Evolutionary conservation across 441 rosid species (phyloP).

Genomic region (Populus hybrid): DNA sequence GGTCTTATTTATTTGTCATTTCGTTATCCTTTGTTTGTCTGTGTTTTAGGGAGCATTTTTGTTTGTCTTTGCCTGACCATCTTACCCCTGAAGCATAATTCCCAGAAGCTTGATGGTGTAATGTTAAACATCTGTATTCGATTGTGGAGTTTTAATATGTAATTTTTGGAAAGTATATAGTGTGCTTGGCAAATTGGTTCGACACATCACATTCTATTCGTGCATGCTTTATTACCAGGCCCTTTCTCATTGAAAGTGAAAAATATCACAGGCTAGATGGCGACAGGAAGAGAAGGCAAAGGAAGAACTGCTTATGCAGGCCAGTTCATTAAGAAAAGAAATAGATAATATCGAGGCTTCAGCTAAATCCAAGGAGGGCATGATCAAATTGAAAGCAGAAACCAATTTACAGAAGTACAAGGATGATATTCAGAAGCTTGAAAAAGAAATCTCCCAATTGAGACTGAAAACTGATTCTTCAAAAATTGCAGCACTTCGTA

Average conservation of each 20-base stretch:
- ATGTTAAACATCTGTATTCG: not conserved
- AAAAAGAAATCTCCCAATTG: constrained; percentile 71
- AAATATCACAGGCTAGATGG: constrained; percentile 76
- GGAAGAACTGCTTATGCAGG: constrained; percentile 53
- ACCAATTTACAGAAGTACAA: constrained; percentile 51
- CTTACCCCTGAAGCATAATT: not conserved
- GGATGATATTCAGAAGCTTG: constrained; percentile 66
- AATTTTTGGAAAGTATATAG: not conserved
- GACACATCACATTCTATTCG: not conserved
- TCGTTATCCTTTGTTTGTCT: not conserved
- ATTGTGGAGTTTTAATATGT: no score
- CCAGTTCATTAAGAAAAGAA: constrained; percentile 51
- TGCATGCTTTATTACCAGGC: constrained; percentile 21
- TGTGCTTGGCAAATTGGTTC: not conserved
- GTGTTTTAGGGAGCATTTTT: constrained; percentile 2
- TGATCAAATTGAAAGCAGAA: constrained; percentile 67
- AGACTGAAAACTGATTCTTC: constrained; percentile 69
- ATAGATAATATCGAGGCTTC: constrained; percentile 61
- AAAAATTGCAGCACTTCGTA: constrained; percentile 76
- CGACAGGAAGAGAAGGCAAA: constrained; percentile 64
- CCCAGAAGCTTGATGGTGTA: no score
- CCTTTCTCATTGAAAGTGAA: constrained; percentile 29
- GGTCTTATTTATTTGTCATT: not conserved
- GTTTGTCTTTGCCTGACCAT: constrained; percentile 7
- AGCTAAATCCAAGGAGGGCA: constrained; percentile 59